Evolutionary conservation across 352 stramenopile genomes (phyloP), one percentile per base, ranked within the genome.

Genomic region (Phytopythium delawarense): DNA sequence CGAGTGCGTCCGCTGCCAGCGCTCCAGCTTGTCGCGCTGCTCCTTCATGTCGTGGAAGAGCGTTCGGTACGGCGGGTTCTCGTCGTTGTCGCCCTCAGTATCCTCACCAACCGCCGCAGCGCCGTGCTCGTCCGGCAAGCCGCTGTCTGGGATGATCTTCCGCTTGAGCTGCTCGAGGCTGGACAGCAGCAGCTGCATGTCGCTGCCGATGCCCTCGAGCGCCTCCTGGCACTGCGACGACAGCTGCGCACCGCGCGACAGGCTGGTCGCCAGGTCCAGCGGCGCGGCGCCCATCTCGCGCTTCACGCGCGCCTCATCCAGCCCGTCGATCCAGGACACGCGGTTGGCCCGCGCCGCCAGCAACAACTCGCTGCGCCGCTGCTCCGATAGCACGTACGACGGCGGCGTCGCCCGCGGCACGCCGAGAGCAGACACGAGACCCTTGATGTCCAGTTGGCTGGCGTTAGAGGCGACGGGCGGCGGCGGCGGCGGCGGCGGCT

Each of bases 311-410:
- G 54, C 34, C 20, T 71, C 61, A 28, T 82, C 69, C 8, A 70
- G 68, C 39, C 78, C 76, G 39, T 94, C 83, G 54, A 94, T 68
- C 85, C 85, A 94, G 4, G 81, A 82, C 16, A 86, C 72, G 32
- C 85, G 78, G 46, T 78, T 92, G 15, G 72, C 76, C 20, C 85
- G 78, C 32, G 85, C 85, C n/a, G 82, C 78, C 42, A 80, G 58
- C n/a, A 94, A 69, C 44, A 94, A 71, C 64, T 94, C 78, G 32
- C 68, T 71, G n/a, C 85, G 78, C 25, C 85, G 74, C 65, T 91
- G 70, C 56, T 91, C 83, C 16, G 83, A 88, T 20, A 94, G 75
- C 7, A 81, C 61, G 58, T 82, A 87, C 13, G 78, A 79, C 46
- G 72, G 66, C 58, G 64, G 25, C 40, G 53, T 11, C 8, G 61